Evolutionary conservation across 805 yeast genomes (phyloP), one percentile per base, ranked within the genome.

Genomic region (Wickerhamiella hasegawae): DNA sequence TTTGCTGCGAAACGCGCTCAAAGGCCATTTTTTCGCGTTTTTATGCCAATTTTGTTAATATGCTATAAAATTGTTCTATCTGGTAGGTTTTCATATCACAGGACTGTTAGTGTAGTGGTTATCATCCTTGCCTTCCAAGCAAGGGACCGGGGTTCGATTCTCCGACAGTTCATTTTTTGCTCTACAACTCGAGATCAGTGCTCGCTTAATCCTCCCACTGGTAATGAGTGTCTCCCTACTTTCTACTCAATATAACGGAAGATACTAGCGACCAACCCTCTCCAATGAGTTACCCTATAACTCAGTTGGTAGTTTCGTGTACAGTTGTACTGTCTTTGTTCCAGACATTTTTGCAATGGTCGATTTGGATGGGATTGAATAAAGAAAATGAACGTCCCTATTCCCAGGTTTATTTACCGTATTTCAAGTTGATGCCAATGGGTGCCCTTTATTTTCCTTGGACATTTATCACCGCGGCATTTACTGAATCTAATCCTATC

Each of bases 121-220:
- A 77, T 73, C 81, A 77, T 76, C 65, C 73, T 71, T 73, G 83
- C 84, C 84, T 77, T 78, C 85, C 85, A 77, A 78, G 85, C 83
- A 73, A 72, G 76, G 65, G 85, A 72, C 82, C 75, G 70, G 85
- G 84, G 87, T 77, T 77, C 87, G 84, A 77, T 74, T 77, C 87
- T 78, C 81, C 76, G 73, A 67, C 68, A 69, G 66, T 71, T 72
- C 78, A 71, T 45, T 39, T 42, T 39, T 45, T 46, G 47, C n/a
- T n/a, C n/a, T n/a, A n/a, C n/a, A n/a, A n/a, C n/a, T n/a, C n/a
- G n/a, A n/a, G n/a, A n/a, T n/a, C n/a, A n/a, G n/a, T n/a, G n/a
- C n/a, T n/a, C n/a, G n/a, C n/a, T n/a, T n/a, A n/a, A n/a, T n/a
- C n/a, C n/a, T n/a, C n/a, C n/a, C n/a, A n/a, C n/a, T n/a, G n/a